Base-by-base conservation (phyloP, 2,329 filamentous ascomycete species). In the Rhinocladiella similis region DNA sequence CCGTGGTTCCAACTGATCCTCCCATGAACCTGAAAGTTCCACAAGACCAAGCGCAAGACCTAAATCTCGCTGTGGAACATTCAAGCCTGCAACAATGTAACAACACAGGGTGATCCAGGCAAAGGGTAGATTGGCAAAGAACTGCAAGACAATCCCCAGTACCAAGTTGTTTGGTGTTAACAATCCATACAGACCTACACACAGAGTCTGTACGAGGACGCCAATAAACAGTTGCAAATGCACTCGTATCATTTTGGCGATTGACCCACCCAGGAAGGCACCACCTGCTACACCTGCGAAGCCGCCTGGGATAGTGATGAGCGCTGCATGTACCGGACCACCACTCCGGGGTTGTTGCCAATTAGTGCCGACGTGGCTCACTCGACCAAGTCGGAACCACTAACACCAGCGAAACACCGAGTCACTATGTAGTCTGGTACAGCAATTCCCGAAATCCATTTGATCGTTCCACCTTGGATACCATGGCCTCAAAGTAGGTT, bases 301-400 rank as follows among this genome's bases (percentile, higher is more conserved):
- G 12, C 64, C 52, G 1, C 57, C 55, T n/a, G 70, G 73, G 57
- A 77, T 69, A n/a, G n/a, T n/a, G n/a, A n/a, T n/a, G n/a, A n/a
- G n/a, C n/a, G n/a, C n/a, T n/a, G n/a, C n/a, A n/a, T n/a, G n/a
- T 70, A 73, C 75, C 51, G 56, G 53, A 19, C 43, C 16, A 3
- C 75, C 76, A 54, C 22, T 25, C 22, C 7, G 22, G 22, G 10
- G 5, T 33, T 12, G 29, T 33, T 33, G 29, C 29, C 10, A 12
- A 7, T 12, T 12, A 10, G 10, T 33, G 29, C 7, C 29, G 3
- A 33, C 5, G 29, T 33, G 29, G 29, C 29, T 33, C 7, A 7
- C 29, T 33, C 29, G 29, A 33, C 29, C 29, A 33, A 7, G 3
- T 33, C 10, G 29, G 29, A 33, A 7, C 29, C 29, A 33, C 3